These are phyloP conservation scores for Leccinellum albellum DNA, from an alignment of 768 basidiomycete genomes.

Conservation along the genomic window DNA sequence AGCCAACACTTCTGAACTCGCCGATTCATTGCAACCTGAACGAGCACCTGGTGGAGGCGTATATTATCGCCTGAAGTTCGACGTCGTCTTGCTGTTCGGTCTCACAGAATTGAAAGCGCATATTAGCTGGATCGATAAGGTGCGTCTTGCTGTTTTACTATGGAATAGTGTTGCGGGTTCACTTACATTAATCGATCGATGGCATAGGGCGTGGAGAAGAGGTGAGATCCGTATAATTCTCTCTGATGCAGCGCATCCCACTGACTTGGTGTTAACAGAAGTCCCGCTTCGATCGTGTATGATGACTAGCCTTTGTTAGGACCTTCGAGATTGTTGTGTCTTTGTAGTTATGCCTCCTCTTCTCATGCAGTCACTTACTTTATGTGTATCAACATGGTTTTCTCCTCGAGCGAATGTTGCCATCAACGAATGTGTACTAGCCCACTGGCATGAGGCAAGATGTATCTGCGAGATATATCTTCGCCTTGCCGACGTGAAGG, in stretches of 20 bases:
- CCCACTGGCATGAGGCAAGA: neutral
- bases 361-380: neutral
- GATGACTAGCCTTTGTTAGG: conserved; percentile 3
- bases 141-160: neutral
- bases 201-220: conserved; percentile 15
- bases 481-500: neutral
- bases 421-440: neutral
- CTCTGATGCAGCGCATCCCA: neutral
- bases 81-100: conserved; percentile 39
- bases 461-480: neutral
- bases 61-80: conserved; percentile 22
- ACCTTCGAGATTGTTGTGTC: neutral
- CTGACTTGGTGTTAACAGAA: conserved; percentile 6
- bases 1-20: conserved; percentile 9
- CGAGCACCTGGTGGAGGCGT: neutral
- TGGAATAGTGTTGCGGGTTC: no score
- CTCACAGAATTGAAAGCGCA: conserved; percentile 44
- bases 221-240: neutral
- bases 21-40: neutral
- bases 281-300: conserved; percentile 23
- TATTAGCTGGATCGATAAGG: conserved; percentile 37
- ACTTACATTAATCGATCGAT: neutral
- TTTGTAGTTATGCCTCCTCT: neutral
- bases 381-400: neutral
- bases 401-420: neutral